These are phyloP conservation scores for Yamagishiella unicocca DNA, from an alignment of 139 green algal genomes.

Conservation along the genomic window DNA sequence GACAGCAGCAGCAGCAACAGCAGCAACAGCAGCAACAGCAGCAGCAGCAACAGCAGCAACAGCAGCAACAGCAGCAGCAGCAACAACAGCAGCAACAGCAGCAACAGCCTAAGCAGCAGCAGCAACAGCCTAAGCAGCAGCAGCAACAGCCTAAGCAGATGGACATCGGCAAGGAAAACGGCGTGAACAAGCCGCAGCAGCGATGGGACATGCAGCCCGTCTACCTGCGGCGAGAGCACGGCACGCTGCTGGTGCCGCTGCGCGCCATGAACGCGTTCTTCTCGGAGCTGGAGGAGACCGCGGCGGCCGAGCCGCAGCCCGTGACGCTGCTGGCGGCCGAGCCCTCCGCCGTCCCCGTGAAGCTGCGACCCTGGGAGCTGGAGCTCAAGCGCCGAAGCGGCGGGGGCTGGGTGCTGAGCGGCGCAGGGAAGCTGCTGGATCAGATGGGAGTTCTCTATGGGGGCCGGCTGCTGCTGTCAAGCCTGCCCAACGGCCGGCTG, in stretches of 20 bases:
- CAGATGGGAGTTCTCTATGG: not conserved
- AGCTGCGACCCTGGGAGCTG: not conserved
- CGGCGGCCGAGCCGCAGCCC: not conserved
- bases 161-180: not conserved
- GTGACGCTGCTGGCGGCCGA: not conserved
- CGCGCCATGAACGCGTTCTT: not conserved
- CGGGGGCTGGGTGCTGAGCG: not conserved
- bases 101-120: not conserved
- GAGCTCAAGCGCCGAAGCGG: not conserved
- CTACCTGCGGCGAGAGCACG: not conserved
- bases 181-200: not conserved
- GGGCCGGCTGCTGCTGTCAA: not conserved
- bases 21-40: too few species aligned
- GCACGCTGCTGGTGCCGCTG: not conserved
- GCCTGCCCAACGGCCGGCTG: slow-evolving; percentile 1
- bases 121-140: not conserved
- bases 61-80: not conserved
- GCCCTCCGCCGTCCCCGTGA: not conserved
- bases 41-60: not conserved
- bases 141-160: not conserved
- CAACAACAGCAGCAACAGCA: not conserved
- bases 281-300: not conserved
- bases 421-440: not conserved
- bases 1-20: not conserved
- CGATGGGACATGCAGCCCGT: not conserved